Evolutionary conservation across 352 stramenopile genomes (phyloP), one percentile per base, ranked within the genome.

Genomic region (Achlya hypogyna): DNA sequence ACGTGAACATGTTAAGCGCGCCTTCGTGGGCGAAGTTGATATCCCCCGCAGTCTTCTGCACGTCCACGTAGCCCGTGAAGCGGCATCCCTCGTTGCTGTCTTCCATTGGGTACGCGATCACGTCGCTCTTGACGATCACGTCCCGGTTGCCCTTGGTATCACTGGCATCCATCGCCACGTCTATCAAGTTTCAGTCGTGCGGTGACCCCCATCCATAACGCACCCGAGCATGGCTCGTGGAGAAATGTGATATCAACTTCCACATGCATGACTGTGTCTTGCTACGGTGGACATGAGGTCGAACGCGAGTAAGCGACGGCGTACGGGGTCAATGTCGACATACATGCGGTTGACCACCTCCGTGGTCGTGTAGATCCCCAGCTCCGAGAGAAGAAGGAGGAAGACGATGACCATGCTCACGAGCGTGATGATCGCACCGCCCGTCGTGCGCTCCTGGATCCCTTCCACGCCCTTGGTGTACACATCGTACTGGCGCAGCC

Each of bases 391-490:
- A 70, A 95, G 69, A 52, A 95, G 69, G 53, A 93, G 89, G 32
- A 68, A 65, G 53, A 90, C 86, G 51, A 85, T 75, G 51, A 84
- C 60, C 51, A 79, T 89, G 75, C 84, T 93, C 56, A 93, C 23
- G 28, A 95, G 76, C 70, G 86, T 95, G 62, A 95, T 82, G 47
- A 95, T 62, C 31, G 84, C 86, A 23, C 86, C 86, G 62, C 84
- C 79, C 65, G 90, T 87, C 47, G 86, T 95, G 72, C 83, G 83
- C 78, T 92, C 84, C 75, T 95, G 86, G 72, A 95, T 93, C 72
- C 86, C 86, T 71, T 95, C 86, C 47, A 95, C 81, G 76, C 84
- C 86, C 80, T 95, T 95, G 62, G 81, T 80, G 63, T 95, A 91
- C 64, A 93, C 76, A 77, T 95, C 86, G 71, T 93, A 95, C 69